These are phyloP conservation scores for Calocybe gangraenosa DNA, from an alignment of 768 basidiomycete genomes.

Conservation along the genomic window DNA sequence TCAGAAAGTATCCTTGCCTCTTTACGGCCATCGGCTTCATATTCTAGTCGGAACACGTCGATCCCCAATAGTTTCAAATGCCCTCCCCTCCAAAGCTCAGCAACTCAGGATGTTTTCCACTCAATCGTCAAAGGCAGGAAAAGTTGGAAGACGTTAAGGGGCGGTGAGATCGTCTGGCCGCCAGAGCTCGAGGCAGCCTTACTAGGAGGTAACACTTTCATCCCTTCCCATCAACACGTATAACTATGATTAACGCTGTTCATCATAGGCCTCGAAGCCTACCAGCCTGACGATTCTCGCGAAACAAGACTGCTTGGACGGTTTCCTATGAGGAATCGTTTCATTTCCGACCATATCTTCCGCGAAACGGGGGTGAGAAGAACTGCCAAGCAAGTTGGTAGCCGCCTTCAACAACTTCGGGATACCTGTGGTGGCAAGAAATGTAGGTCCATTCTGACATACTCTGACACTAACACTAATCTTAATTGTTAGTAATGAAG, in stretches of 20 bases:
- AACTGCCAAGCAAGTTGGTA: slow-evolving; percentile 77
- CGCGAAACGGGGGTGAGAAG: slow-evolving; percentile 64
- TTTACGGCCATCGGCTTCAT: slow-evolving; percentile 10
- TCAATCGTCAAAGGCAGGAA: slow-evolving; percentile 66
- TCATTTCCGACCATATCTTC: slow-evolving; percentile 76
- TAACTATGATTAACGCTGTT: slow-evolving; percentile 7
- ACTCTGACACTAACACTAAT: slow-evolving; percentile 5
- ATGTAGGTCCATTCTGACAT: slow-evolving; percentile 39
- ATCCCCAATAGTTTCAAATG: slow-evolving; percentile 19
- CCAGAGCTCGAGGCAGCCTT: slow-evolving; percentile 74
- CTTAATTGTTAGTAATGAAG: slow-evolving; percentile 35
- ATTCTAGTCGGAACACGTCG: slow-evolving; percentile 7
- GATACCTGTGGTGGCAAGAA: slow-evolving; percentile 71
- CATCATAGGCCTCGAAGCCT: slow-evolving; percentile 58
- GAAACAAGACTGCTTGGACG: slow-evolving; percentile 71
- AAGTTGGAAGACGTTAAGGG: slow-evolving; percentile 71
- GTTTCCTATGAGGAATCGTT: slow-evolving; percentile 76
- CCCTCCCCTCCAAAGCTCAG: slow-evolving; percentile 27
- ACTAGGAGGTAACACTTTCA: slow-evolving; percentile 51
- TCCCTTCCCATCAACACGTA: background rate
- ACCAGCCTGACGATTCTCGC: slow-evolving; percentile 67
- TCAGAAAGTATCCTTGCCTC: slow-evolving; percentile 13
- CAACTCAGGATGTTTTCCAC: slow-evolving; percentile 57
- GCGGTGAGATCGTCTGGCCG: slow-evolving; percentile 77
- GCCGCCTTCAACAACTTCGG: slow-evolving; percentile 72